Base-by-base conservation (phyloP, 306 rosid species). In the Pterocarpus santalinus region DNA sequence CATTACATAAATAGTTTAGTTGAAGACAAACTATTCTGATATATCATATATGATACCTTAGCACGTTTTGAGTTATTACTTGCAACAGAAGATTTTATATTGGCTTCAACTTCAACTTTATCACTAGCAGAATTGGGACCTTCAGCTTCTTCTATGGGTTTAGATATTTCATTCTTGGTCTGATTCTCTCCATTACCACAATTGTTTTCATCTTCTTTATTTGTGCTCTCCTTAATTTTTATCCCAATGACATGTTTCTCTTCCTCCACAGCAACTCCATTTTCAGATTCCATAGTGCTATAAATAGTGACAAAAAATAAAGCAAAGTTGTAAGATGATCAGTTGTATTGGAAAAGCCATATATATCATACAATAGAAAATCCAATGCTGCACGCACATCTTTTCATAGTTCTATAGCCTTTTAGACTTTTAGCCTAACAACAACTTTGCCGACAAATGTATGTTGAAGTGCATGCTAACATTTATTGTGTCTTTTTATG, bases 261-360 rank as follows among this genome's bases (percentile, higher is more conserved):
- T 13, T 93, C 98, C 90, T 90, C 93, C 86, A 87, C 77, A 68
- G 64, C 55, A 58, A 90, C 80, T 75, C 89, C 96, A 67, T 80
- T 90, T 74, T 88, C 90, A 65, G 94, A 87, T 78, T 95, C 96
- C 99, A 95, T 95, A 34, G 44, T 55, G 76, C 69, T 76, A 73
- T 35, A 76, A 67, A 67, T 22, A 78, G 69, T 72, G 52, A 22
- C 65, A 39, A 32, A 84, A 58, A 76, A 72, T 14, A 64, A 30
- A 8, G 51, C 15, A 4, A 1, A 64, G 76, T 63, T 74, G 35
- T 11, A 38, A 47, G 38, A 17, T 34, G 41, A 74, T 46, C 69
- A 73, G 41, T 38, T 38, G 41, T 5, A 4, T 38, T 0, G 5
- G 41, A 38, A 38, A 38, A 38, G 41, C 41, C 41, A 38, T 4